Base-by-base conservation (phyloP, 139 green algal genomes). In the Chlorella sp. region DNA sequence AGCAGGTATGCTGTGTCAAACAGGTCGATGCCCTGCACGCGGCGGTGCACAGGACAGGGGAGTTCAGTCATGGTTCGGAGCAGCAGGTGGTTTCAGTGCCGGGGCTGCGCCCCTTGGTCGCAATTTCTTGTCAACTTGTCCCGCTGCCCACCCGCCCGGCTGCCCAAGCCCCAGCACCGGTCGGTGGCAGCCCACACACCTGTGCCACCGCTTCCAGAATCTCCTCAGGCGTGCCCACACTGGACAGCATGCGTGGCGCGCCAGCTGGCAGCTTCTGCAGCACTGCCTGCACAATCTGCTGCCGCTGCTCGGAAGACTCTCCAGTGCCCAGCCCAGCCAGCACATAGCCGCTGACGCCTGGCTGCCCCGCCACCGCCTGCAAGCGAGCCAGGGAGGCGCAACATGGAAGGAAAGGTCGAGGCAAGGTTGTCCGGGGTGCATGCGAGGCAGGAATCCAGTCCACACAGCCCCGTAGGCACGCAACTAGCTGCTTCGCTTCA, bases 281-380 rank as follows among this genome's bases (percentile, higher is more conserved):
- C 4, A 85, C 84, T 7, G 85, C 85, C 23, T 64, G n/a, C 30
- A 96, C 38, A 1, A 93, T 80, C 23, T 65, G 62, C 4, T 44
- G 30, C 2, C 89, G 90, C 70, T 84, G n/a, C 34, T 86, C 71
- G 16, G 87, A 84, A 1, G 44, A 70, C 74, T 96, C 94, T 0
- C 94, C 94, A 12, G 92, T 94, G 60, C 91, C 92, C 78, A 96
- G 91, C 1, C 92, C 94, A n/a, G 84, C 87, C 23, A 96, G 51
- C 20, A 88, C 88, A 47, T 92, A 92, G 23, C 93, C 93, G 87
- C 85, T 36, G 20, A 86, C n/a, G 34, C 51, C 78, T 17, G 44
- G 47, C 36, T 51, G 57, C 30, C 71, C 76, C 23, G 72, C 63
- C n/a, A 57, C 85, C 13, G 84, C 85, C 76, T 82, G 76, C 70